These are phyloP conservation scores for Linanthus parryae DNA, from an alignment of 148 eudicot species.

Conservation along the genomic window DNA sequence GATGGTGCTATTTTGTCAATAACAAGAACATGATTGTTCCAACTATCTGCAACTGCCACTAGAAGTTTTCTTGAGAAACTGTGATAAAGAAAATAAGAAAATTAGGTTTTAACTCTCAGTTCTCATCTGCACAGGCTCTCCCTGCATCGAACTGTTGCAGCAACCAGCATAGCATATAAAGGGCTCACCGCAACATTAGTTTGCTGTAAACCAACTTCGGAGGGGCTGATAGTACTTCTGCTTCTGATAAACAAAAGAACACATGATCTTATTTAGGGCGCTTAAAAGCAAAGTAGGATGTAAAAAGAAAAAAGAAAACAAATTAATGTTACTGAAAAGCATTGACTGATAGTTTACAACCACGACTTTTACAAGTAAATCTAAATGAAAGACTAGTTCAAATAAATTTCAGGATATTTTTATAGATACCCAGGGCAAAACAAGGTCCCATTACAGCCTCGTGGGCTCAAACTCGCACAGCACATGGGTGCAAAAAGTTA, in stretches of 20 bases:
- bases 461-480: too few species aligned
- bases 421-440: too few species aligned
- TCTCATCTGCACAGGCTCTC: background rate
- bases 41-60: conserved; percentile 57
- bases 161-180: background rate
- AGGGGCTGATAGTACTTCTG: conserved; percentile 82
- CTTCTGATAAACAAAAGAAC: conserved; percentile 45
- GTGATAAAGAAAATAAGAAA: conserved; percentile 14
- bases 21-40: conserved; percentile 66
- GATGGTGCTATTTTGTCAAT: conserved; percentile 66
- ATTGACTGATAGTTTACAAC: too few species aligned
- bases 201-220: conserved; percentile 91
- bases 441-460: too few species aligned
- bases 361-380: too few species aligned
- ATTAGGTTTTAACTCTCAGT: background rate
- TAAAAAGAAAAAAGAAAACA: background rate
- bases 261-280: background rate
- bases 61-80: conserved; percentile 75
- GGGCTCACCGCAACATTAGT: conserved; percentile 62
- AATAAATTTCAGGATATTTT: too few species aligned
- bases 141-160: background rate
- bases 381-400: too few species aligned
- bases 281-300: background rate
- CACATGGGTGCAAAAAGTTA: too few species aligned
- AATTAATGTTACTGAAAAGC: too few species aligned